Conservation (phyloP, 2,329 filamentous ascomycete genomes). For the Talaromyces sp. region DNA sequence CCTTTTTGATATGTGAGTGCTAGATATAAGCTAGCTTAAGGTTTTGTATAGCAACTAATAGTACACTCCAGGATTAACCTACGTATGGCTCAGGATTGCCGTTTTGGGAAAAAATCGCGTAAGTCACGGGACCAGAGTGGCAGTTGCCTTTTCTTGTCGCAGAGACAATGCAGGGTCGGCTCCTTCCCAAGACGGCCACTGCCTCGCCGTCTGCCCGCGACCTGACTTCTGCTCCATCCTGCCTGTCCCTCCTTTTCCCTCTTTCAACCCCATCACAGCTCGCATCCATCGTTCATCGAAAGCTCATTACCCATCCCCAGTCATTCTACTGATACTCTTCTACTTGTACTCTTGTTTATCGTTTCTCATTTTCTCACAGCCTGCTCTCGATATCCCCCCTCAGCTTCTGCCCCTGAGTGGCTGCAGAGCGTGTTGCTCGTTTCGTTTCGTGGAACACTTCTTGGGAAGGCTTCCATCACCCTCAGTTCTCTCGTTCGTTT, state of each 20-base stretch:
- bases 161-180: background rate
- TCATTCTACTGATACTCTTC: constrained; percentile 27
- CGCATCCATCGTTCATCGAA: constrained; percentile 49
- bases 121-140: background rate
- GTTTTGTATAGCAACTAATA: background rate
- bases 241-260: constrained; percentile 17
- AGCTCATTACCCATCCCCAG: constrained; percentile 50
- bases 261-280: constrained; percentile 34
- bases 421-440: background rate
- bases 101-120: background rate
- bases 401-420: background rate
- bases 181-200: background rate
- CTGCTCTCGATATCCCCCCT: constrained; percentile 1
- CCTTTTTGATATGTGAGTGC: background rate
- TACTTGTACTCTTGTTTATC: constrained; percentile 14
- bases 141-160: background rate
- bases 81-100: background rate
- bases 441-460: background rate
- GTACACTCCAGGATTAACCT: background rate
- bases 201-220: background rate
- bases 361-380: constrained; percentile 7
- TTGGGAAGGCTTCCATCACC: background rate
- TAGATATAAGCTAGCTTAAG: background rate
- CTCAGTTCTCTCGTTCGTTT: background rate
- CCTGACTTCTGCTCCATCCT: constrained; percentile 11